These are phyloP conservation scores for Zasmidium angulare DNA, from an alignment of 2,329 filamentous ascomycete species.

Conservation along the genomic window DNA sequence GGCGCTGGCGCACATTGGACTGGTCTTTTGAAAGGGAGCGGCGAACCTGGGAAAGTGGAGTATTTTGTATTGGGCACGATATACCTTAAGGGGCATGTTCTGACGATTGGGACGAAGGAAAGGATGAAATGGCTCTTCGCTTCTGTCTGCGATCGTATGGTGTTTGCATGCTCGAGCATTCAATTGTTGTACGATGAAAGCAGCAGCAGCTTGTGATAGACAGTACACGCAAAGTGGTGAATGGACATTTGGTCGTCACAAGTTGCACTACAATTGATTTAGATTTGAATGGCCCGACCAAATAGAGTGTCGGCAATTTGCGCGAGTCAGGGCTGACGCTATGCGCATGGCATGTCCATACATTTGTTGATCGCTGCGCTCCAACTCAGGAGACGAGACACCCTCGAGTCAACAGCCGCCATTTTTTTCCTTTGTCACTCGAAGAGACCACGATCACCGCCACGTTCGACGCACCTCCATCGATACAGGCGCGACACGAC, in stretches of 20 bases:
- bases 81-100: constrained; percentile 5
- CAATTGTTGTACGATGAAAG: constrained; percentile 7
- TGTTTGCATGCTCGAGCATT: not conserved
- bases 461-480: too few relatives aligned
- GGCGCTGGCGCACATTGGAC: not conserved
- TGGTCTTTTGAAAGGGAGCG: not conserved
- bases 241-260: not conserved
- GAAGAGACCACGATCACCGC: too few relatives aligned
- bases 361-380: too few relatives aligned
- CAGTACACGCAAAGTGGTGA: constrained; percentile 6
- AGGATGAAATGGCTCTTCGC: not conserved
- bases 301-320: too few relatives aligned
- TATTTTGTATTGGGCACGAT: not conserved
- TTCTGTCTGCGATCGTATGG: not conserved
- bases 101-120: constrained; percentile 2
- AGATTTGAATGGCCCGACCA: too few relatives aligned
- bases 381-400: too few relatives aligned
- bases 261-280: too few relatives aligned
- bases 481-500: too few relatives aligned
- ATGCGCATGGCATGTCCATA: too few relatives aligned
- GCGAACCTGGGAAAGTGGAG: not conserved
- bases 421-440: too few relatives aligned
- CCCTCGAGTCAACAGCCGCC: too few relatives aligned
- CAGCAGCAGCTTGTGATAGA: constrained; percentile 1
- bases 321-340: too few relatives aligned